phyloP scores from a whole-genome alignment of 2,329 filamentous ascomycete genomes.

The Fusarium denticulatum region DNA sequence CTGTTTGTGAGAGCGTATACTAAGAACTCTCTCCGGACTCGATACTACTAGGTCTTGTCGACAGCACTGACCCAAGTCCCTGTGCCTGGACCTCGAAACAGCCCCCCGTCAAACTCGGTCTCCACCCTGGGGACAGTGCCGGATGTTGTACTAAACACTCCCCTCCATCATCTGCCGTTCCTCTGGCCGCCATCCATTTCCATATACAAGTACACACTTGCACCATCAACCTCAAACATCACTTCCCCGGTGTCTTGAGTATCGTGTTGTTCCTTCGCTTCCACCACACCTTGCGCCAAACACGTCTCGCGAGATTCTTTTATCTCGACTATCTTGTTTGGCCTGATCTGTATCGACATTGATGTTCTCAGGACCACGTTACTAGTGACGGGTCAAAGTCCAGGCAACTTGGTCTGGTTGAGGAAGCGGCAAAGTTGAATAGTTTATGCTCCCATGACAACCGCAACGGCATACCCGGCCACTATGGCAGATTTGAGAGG shows the following conservation, averaged over 20 bases:
- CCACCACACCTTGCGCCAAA: constrained; percentile 27
- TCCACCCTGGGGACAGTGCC: constrained; percentile 60
- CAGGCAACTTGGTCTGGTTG: constrained; percentile 37
- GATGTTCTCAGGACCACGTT: constrained; percentile 37
- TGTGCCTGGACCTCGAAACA: constrained; percentile 53
- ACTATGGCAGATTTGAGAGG: constrained; percentile 72
- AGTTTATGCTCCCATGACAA: constrained; percentile 68
- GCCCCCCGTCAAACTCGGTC: constrained; percentile 48
- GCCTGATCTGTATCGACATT: constrained; percentile 24
- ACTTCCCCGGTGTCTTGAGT: constrained; percentile 35
- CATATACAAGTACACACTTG: constrained; percentile 59
- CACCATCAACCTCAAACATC: constrained; percentile 52
- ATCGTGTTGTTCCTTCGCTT: constrained; percentile 28
- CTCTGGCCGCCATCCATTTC: constrained; percentile 52
- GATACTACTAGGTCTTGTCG: constrained; percentile 41
- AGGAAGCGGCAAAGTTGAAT: constrained; percentile 35
- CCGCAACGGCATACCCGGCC: constrained; percentile 68
- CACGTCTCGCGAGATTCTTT: constrained; percentile 16
- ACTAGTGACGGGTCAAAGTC: constrained; percentile 40
- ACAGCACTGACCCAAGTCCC: constrained; percentile 47
- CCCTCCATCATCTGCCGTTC: constrained; percentile 60
- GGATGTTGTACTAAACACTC: constrained; percentile 59
- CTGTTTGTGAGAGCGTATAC: constrained; percentile 37
- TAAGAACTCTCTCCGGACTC: constrained; percentile 45
- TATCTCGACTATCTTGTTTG: constrained; percentile 9